Evolutionary conservation across 2,329 filamentous ascomycete species (phyloP), one percentile per base, ranked within the genome.

Genomic region (Fusarium poae): DNA sequence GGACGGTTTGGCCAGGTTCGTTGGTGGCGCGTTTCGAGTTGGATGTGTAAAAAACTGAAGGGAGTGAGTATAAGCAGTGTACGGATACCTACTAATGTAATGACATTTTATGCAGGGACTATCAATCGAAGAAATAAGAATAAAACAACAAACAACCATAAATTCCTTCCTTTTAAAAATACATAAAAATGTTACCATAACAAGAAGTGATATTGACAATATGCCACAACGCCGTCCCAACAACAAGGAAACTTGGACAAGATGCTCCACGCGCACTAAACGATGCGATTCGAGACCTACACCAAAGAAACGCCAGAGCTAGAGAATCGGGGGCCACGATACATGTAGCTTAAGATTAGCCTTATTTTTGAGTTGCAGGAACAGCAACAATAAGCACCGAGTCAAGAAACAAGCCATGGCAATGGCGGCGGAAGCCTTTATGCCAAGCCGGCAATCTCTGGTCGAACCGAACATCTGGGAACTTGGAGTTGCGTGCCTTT

Each of bases 1-100:
- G 32, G 34, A 13, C 34, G 34, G 34, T 27, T 53, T 54, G 37
- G 42, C 12, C 30, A 57, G 27, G 51, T 53, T 58, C 29, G 60
- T 65, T 68, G 65, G 65, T 68, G 60, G 65, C 60, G 65, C 60
- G 65, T 66, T 65, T 65, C 30, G 52, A 39, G 23, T 63, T 64
- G 62, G 35, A 34, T 25, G 35, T 9, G 20, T 50, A 23, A 50
- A 23, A 30, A 40, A 30, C 23, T 21, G n/a, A 27, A 20, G 65
- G 67, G 65, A 30, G 66, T 51, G 55, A 15, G 48, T 21, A 68
- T 69, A 69, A 53, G 57, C 12, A 16, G 43, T 35, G n/a, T n/a
- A n/a, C n/a, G n/a, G n/a, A n/a, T n/a, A n/a, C n/a, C n/a, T n/a
- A n/a, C n/a, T n/a, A n/a, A n/a, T n/a, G 29, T 20, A 3, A 37